Evolutionary conservation across 805 yeast species (phyloP), one percentile per base, ranked within the genome.

Genomic region (Barnettozyma salicaria): DNA sequence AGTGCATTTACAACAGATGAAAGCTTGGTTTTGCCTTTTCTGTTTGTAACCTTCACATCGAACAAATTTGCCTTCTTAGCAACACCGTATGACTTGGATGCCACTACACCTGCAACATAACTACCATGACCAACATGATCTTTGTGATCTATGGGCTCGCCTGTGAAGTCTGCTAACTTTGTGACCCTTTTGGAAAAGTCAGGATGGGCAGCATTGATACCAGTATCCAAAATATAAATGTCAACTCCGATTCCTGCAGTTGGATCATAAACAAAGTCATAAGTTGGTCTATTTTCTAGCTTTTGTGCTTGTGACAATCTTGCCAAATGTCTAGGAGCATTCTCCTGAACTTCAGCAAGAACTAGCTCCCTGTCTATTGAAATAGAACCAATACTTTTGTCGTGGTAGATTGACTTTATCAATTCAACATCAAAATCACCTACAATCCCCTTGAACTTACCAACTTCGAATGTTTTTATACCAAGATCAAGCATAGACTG

Each of bases 101-200:
- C 77, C 27, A 72, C 57, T 8, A 74, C 55, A 3, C 78, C 79
- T 0, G 80, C 78, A 17, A 75, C 66, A 32, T 72, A 74, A 1
- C 78, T 72, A 1, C 80, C 81, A 50, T 75, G 80, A 4, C 77
- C 78, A 51, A 72, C 63, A 11, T 50, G 49, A 29, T 61, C 64
- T 7, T 48, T 52, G 7, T 27, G 24, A 16, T 37, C 50, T 5
- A 49, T 48, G 19, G 55, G 54, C 11, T 58, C 46, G n/a, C 40
- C 58, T 1, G 78, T 69, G 45, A 71, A 66, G 39, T 74, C 78
- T 1, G 60, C 65, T 14, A 72, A 60, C 30, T 56, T 53, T 10
- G 58, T 50, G 1, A 67, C 71, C 26, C 76, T 58, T 4, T 63
- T 60, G 5, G 56, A 61, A 40, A 72, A 67, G 29, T 73, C 76